Evolutionary conservation across 1,284 basidiomycete species (phyloP).

Genomic region (Vanrija pseudolonga): DNA sequence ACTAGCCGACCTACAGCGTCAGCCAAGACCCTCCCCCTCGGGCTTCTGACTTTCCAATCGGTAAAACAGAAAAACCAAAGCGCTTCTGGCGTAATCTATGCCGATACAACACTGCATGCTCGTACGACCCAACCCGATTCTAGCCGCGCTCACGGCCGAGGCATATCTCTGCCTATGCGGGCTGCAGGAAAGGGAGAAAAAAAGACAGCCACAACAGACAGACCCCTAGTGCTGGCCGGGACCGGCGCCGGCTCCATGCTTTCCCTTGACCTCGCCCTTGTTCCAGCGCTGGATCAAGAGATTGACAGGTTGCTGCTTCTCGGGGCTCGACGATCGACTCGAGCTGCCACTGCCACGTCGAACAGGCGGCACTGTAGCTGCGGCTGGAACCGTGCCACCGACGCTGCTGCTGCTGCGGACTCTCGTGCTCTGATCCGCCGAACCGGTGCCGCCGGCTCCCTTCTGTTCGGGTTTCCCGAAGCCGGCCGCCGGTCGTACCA

Average conservation of each 20-base stretch:
- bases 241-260: neutral
- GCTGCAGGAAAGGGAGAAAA: no score
- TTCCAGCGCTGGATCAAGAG: conserved; percentile 43
- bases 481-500: neutral
- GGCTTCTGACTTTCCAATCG: no score
- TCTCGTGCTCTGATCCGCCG: neutral
- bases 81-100: no score
- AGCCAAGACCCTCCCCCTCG: no score
- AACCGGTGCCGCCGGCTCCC: neutral
- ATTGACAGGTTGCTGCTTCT: conserved; percentile 45
- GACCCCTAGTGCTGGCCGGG: no score
- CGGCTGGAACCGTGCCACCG: neutral
- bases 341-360: neutral
- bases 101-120: no score
- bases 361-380: neutral
- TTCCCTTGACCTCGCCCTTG: conserved; percentile 21
- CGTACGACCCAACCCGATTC: no score
- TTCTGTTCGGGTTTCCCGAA: neutral
- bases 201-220: no score
- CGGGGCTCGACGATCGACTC: conserved; percentile 26
- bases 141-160: no score
- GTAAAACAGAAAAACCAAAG: no score
- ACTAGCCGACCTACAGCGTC: no score
- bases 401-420: neutral
- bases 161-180: no score